Base-by-base conservation (phyloP, 2,329 filamentous ascomycete genomes). In the Epichloe hybrida region DNA sequence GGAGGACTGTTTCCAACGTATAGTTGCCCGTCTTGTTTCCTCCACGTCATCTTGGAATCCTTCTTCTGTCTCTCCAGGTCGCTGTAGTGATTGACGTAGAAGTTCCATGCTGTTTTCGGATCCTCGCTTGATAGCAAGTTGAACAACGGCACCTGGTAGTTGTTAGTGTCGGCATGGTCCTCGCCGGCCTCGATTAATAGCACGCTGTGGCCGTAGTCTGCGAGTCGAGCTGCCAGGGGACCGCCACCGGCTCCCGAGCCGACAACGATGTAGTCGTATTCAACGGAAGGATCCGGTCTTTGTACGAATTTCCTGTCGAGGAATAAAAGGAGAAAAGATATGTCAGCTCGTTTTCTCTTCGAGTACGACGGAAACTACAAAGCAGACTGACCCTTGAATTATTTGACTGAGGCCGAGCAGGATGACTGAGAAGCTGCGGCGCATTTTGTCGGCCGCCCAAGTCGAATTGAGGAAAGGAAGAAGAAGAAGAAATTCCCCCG, bases 191-290 rank as follows among this genome's bases (percentile, higher is more conserved):
- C 80, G 48, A 83, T 72, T 8, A 83, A 68, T 7, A 83, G 71
- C 3, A 76, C 77, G 56, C 72, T 77, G 66, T 76, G 72, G n/a
- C 43, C 43, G 15, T 46, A 46, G n/a, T 15, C 17, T 13, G 43
- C 43, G 7, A 46, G 27, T 17, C 43, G 43, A 17, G 43, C 43
- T 3, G 79, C 77, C 7, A 82, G 59, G 23, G 79, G 77, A 9
- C 74, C 76, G 51, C 79, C 79, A 35, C 79, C 79, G 2, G 79
- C 71, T 2, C 79, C 79, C n/a, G 75, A 77, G n/a, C 80, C 80
- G 13, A 83, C 77, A 4, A 31, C 8, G 27, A 31, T 31, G 27
- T 31, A 31, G 27, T 31, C 27, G 27, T 31, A 31, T 31, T 31
- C 27, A 31, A 31, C 4, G 27, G 27, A 31, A 31, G 27, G 0